Evolutionary conservation across 2,329 filamentous ascomycete species (phyloP).

Genomic region (Pleoardoris graminearum): DNA sequence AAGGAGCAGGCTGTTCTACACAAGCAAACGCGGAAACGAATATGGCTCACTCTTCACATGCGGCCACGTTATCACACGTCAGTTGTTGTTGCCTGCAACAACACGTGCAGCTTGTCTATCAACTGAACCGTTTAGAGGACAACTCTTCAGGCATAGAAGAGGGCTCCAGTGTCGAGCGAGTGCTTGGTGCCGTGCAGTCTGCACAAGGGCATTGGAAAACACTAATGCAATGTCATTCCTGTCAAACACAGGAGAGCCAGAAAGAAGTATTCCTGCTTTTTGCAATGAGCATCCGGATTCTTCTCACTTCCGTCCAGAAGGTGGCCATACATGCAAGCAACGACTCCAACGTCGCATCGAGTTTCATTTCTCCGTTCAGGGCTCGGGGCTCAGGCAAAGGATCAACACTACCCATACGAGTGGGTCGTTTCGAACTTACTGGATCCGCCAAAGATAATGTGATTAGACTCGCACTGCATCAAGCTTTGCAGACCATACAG

Average conservation of each 20-base stretch:
- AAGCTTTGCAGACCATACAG: not conserved
- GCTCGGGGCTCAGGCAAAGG: not conserved
- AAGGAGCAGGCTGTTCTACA: no score
- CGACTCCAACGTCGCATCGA: not conserved
- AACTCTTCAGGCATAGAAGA: not conserved
- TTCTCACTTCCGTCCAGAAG: not conserved
- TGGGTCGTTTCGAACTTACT: not conserved
- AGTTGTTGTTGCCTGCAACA: not conserved
- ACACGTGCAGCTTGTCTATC: not conserved
- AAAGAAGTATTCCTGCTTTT: not conserved
- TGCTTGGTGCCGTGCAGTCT: not conserved
- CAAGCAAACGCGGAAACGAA: no score
- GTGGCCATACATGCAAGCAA: not conserved
- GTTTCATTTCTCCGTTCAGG: no score
- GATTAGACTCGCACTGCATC: not conserved
- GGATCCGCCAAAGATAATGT: not conserved
- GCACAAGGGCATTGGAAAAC: not conserved
- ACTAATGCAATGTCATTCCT: not conserved
- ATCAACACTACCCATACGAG: not conserved
- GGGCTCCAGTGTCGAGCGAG: not conserved
- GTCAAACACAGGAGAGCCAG: not conserved
- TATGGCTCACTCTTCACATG: no score
- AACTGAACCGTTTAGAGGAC: not conserved
- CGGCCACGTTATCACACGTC: not conserved
- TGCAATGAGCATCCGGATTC: not conserved